Evolutionary conservation across 371 early-diverging fungal species (phyloP).

Genomic region (Dipsacomyces acuminosporus): DNA sequence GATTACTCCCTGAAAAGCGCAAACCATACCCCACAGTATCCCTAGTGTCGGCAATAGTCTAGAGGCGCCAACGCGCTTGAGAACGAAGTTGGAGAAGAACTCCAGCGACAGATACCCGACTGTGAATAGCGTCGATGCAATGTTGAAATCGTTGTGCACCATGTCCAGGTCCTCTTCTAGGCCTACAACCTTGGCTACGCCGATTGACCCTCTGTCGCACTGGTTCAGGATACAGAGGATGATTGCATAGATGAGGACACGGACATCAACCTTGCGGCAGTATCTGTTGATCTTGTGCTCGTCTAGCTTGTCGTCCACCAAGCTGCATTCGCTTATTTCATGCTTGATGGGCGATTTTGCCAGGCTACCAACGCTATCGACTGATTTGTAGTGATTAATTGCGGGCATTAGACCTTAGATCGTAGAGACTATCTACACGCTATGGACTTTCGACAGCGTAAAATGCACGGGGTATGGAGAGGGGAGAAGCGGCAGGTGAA

Average conservation of each 20-base stretch:
- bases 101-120: conserved; percentile 50
- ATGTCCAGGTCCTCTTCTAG: conserved; percentile 35
- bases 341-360: too few relatives aligned
- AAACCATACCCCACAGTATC: conserved; percentile 54
- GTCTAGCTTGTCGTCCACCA: background rate
- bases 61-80: conserved; percentile 60
- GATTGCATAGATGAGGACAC: conserved; percentile 25
- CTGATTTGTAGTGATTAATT: too few relatives aligned
- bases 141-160: conserved; percentile 40
- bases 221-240: conserved; percentile 35
- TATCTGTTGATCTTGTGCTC: conserved; percentile 10
- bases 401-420: too few relatives aligned
- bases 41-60: conserved; percentile 54
- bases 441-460: too few relatives aligned
- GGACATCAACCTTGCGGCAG: conserved; percentile 33
- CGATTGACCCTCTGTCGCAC: conserved; percentile 39
- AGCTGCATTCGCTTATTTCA: background rate
- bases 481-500: too few relatives aligned
- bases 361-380: too few relatives aligned
- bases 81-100: conserved; percentile 66
- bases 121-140: conserved; percentile 35
- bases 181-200: conserved; percentile 42
- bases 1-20: conserved; percentile 48
- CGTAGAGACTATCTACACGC: too few relatives aligned
- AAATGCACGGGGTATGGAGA: too few relatives aligned